Conservation (phyloP, 1,284 basidiomycete genomes). For the Fomes fomentarius region DNA sequence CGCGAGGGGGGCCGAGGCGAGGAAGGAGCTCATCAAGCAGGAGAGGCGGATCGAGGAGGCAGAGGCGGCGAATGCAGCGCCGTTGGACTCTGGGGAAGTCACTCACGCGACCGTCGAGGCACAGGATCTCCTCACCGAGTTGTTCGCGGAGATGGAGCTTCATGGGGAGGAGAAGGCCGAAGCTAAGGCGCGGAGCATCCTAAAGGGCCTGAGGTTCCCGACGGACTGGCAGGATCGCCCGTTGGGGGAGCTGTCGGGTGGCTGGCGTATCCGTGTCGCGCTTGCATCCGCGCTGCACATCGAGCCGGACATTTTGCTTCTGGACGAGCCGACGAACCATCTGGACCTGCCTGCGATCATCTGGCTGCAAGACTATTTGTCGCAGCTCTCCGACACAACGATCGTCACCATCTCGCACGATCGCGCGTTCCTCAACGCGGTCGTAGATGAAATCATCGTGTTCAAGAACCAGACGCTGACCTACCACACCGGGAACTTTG, state of each 20-base stretch:
- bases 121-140: slow-evolving; percentile 20
- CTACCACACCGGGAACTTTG: slow-evolving; percentile 66
- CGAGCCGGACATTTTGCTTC: slow-evolving; percentile 82
- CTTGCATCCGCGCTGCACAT: slow-evolving; percentile 80
- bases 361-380: slow-evolving; percentile 69
- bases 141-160: slow-evolving; percentile 22
- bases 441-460: slow-evolving; percentile 71
- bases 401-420: slow-evolving; percentile 72
- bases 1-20: slow-evolving; percentile 51
- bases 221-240: slow-evolving; percentile 50
- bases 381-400: slow-evolving; percentile 50
- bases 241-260: slow-evolving; percentile 61
- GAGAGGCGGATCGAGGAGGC: slow-evolving; percentile 46
- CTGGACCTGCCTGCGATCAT: slow-evolving; percentile 94
- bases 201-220: slow-evolving; percentile 69
- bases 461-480: slow-evolving; percentile 58
- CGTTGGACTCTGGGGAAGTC: slow-evolving; percentile 21
- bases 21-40: slow-evolving; percentile 50
- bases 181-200: slow-evolving; percentile 57
- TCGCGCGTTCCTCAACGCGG: slow-evolving; percentile 66
- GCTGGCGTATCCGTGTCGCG: slow-evolving; percentile 73
- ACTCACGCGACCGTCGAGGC: slow-evolving; percentile 20
- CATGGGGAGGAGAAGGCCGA: slow-evolving; percentile 45
- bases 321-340: slow-evolving; percentile 93
- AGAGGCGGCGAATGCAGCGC: slow-evolving; percentile 16